Evolutionary conservation across 495 filamentous ascomycete genomes (phyloP).

Genomic region (Talaromyces thailandensis): DNA sequence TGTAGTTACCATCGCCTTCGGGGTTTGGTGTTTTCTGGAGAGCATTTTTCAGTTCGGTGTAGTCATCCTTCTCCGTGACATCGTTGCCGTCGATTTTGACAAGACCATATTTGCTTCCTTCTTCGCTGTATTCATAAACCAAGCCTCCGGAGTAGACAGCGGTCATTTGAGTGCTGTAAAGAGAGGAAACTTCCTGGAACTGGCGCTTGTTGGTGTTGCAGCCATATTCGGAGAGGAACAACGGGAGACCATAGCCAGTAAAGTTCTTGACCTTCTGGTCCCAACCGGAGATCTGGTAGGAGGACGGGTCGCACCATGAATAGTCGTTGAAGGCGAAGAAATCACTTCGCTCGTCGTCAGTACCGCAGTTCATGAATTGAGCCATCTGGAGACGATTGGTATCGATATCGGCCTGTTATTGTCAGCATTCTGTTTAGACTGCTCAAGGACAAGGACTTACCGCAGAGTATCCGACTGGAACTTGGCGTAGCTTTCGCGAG

Average conservation of each 20-base stretch:
- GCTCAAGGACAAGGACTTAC: conserved; percentile 11
- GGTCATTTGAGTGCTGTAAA: conserved; percentile 83
- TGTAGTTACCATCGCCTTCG: conserved; percentile 67
- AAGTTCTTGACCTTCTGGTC: conserved; percentile 87
- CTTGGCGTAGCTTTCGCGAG: conserved; percentile 59
- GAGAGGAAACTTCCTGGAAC: conserved; percentile 69
- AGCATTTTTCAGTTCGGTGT: conserved; percentile 55
- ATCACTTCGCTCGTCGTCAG: conserved; percentile 75
- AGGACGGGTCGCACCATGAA: conserved; percentile 86
- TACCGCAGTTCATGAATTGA: conserved; percentile 89
- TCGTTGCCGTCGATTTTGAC: conserved; percentile 53
- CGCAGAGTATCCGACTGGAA: conserved; percentile 92
- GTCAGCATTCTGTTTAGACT: neutral
- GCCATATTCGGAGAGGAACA: conserved; percentile 94
- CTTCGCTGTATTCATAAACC: conserved; percentile 89
- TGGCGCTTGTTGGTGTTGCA: conserved; percentile 73
- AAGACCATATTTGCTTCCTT: conserved; percentile 68
- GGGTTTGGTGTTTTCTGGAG: conserved; percentile 56
- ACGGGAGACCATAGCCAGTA: conserved; percentile 79
- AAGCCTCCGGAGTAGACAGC: conserved; percentile 90
- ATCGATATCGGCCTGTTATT: conserved; percentile 53
- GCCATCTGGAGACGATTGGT: conserved; percentile 85
- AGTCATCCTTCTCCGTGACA: conserved; percentile 54
- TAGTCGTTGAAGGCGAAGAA: conserved; percentile 99
- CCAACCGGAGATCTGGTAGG: conserved; percentile 74